These are phyloP conservation scores for Polyrhizophydium stewartii DNA, from an alignment of 371 early-diverging fungal genomes.

Conservation along the genomic window DNA sequence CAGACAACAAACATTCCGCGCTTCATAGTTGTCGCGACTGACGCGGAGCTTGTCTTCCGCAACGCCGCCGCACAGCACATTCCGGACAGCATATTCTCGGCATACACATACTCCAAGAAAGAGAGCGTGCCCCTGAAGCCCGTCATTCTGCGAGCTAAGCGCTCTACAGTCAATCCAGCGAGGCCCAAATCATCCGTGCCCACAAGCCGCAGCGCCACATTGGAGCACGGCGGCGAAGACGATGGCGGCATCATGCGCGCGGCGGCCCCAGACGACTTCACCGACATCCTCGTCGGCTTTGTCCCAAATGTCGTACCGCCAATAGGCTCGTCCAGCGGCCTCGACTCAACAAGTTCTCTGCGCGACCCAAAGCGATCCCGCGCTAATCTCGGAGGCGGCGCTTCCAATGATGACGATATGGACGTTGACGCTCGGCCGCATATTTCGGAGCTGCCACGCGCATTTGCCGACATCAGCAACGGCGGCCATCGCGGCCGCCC, in stretches of 20 bases:
- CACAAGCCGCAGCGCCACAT: background rate
- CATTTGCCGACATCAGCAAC: no score
- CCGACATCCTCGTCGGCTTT: background rate
- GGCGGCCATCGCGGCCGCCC: no score
- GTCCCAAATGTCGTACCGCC: background rate
- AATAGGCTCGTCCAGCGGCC: no score
- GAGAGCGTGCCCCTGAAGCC: background rate
- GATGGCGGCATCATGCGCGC: background rate
- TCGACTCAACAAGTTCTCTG: no score
- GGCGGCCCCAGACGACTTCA: background rate
- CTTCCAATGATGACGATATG: no score
- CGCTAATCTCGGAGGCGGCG: no score
- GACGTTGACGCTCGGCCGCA: no score
- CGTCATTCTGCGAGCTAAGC: background rate
- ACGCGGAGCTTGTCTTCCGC: no score
- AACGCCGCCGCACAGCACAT: background rate
- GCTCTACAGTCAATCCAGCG: background rate
- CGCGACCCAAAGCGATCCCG: no score
- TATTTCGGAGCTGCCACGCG: no score
- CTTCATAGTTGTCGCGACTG: no score
- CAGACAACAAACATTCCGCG: no score
- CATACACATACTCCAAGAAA: background rate
- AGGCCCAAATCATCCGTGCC: background rate
- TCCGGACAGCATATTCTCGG: background rate
- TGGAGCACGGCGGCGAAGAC: background rate